Evolutionary conservation across 495 filamentous ascomycete species (phyloP).

Genomic region (Penicillium paradoxum): DNA sequence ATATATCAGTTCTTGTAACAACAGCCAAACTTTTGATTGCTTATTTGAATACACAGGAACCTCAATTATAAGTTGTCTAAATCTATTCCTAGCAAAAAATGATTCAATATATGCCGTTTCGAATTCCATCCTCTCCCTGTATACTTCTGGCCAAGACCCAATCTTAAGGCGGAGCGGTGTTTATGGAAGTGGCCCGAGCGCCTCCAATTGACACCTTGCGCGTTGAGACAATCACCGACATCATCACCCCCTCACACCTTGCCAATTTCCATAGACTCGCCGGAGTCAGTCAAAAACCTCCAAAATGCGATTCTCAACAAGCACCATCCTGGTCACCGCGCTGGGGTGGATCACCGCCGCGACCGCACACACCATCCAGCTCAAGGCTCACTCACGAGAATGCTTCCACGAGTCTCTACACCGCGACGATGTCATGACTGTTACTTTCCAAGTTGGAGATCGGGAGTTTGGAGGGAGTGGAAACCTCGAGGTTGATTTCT

Average conservation of each 20-base stretch:
- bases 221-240: conserved; percentile 18
- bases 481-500: conserved; percentile 96
- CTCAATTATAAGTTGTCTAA: no score
- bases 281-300: conserved; percentile 1
- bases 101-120: not conserved
- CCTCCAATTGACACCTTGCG: conserved; percentile 42
- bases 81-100: no score
- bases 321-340: conserved; percentile 55
- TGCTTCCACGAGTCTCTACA: conserved; percentile 96
- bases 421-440: conserved; percentile 94
- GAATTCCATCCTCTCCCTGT: not conserved
- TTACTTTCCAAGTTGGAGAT: conserved; percentile 97
- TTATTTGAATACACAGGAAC: no score
- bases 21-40: no score
- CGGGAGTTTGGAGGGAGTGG: conserved; percentile 91
- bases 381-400: conserved; percentile 84
- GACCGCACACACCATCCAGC: conserved; percentile 88
- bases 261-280: conserved; percentile 6
- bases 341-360: conserved; percentile 59
- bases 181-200: conserved; percentile 39
- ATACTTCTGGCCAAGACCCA: not conserved
- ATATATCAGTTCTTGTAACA: no score
- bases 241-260: conserved; percentile 6
- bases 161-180: conserved; percentile 11
- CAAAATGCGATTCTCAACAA: conserved; percentile 52